Evolutionary conservation across 2,329 filamentous ascomycete genomes (phyloP).

Genomic region (Botrytis fabae): DNA sequence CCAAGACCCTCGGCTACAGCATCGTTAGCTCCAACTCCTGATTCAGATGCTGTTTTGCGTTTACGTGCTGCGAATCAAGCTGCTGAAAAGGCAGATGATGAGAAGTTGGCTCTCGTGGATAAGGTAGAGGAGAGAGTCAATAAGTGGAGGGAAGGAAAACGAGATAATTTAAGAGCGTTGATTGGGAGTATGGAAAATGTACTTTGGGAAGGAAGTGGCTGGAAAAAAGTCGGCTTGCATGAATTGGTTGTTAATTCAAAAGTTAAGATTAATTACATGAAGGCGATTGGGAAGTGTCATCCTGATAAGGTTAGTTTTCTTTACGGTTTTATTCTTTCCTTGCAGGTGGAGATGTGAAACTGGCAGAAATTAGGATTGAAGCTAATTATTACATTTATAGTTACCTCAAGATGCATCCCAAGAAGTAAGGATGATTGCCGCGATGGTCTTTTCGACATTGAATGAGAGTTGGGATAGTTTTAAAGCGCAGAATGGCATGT

Average conservation of each 20-base stretch:
- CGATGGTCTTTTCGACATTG: slow-evolving; percentile 64
- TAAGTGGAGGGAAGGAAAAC: slow-evolving; percentile 86
- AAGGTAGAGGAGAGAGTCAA: slow-evolving; percentile 77
- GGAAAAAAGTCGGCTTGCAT: slow-evolving; percentile 95
- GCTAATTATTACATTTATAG: slow-evolving; percentile 42
- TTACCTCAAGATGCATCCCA: slow-evolving; percentile 64
- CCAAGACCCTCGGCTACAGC: slow-evolving; percentile 46
- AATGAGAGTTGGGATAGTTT: slow-evolving; percentile 76
- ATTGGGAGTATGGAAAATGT: slow-evolving; percentile 84
- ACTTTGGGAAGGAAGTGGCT: slow-evolving; percentile 87
- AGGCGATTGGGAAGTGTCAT: slow-evolving; percentile 97
- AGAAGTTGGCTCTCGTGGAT: slow-evolving; percentile 87
- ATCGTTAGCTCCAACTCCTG: slow-evolving; percentile 46
- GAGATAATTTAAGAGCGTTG: slow-evolving; percentile 86
- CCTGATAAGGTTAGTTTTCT: slow-evolving; percentile 82
- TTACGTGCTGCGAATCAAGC: slow-evolving; percentile 82
- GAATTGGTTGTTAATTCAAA: slow-evolving; percentile 90
- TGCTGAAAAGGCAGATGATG: slow-evolving; percentile 83
- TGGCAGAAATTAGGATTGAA: not conserved
- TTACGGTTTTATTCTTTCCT: not conserved
- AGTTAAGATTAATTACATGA: slow-evolving; percentile 98
- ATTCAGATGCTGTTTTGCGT: slow-evolving; percentile 76
- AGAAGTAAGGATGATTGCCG: slow-evolving; percentile 66
- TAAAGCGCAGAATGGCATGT: slow-evolving; percentile 67
- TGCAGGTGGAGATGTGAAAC: not conserved